These are phyloP conservation scores for Venturia carpophila DNA, from an alignment of 2,329 filamentous ascomycete genomes.

Conservation along the genomic window DNA sequence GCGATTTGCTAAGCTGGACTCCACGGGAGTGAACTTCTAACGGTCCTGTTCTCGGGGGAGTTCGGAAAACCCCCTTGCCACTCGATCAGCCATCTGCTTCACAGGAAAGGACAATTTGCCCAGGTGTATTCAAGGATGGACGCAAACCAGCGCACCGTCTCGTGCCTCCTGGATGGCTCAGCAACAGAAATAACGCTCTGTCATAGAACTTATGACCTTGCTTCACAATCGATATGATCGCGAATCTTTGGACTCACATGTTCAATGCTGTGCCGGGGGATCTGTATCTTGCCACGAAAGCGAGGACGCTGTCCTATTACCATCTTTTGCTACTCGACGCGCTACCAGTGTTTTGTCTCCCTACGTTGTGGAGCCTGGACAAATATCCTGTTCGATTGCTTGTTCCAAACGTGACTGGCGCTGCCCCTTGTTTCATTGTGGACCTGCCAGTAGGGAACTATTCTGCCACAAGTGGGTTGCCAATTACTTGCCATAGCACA, in stretches of 20 bases:
- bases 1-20: background rate
- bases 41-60: background rate
- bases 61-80: background rate
- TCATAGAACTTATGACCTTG: background rate
- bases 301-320: background rate
- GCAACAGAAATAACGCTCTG: background rate
- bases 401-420: background rate
- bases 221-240: background rate
- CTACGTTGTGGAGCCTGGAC: background rate
- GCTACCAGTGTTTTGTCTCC: background rate
- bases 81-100: background rate
- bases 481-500: background rate
- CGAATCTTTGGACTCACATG: background rate
- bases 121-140: conserved; percentile 5
- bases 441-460: background rate
- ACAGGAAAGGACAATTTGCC: background rate
- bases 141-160: conserved; percentile 11
- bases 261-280: background rate
- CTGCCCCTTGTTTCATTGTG: background rate
- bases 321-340: background rate
- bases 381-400: background rate
- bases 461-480: background rate
- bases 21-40: background rate
- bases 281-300: background rate
- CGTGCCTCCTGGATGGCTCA: conserved; percentile 8